Base-by-base conservation (phyloP, 257 asterid species). In the Schizonepeta tenuifolia region DNA sequence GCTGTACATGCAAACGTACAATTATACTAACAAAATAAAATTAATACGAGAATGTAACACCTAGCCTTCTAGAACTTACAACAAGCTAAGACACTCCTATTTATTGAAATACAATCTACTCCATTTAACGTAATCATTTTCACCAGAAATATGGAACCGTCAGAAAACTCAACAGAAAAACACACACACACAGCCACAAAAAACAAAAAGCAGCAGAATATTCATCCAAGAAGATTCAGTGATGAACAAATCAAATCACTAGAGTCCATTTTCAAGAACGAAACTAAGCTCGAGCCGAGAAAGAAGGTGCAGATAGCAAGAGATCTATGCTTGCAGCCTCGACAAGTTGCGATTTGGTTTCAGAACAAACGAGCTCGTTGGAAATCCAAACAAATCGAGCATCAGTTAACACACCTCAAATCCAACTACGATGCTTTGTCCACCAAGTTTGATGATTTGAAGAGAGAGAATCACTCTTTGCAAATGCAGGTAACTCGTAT, bases 301-400 rank as follows among this genome's bases (percentile, higher is more conserved):
- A 86, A 71, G 79, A 86, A 84, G 28, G 12, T 73, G n/a, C 68
- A 84, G 56, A 11, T 82, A 2, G 89, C 89, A 1, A 80, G 72
- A 20, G 88, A 86, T 64, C 84, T 86, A 0, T 86, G 80, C 22
- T 54, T 86, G 55, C 80, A 83, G 56, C 91, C 88, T 3, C 79
- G 84, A 9, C 91, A 86, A n/a, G 87, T 86, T 0, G 88, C 88
- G 8, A 82, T 83, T 5, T 86, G 91, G 91, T 86, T 86, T 59
- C 91, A 86, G 22, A 86, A 86, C 69, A 79, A 76, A 56, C 70
- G 91, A 66, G 91, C 91, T 0, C 43, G 89, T 57, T 84, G 89
- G 87, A 86, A 74, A 28, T 80, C 89, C 0, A 86, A 82, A 80
- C 86, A 80, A 61, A 15, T 82, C 15, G 87, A 86, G 84, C 80